Evolutionary conservation across 495 filamentous ascomycete genomes (phyloP).

Genomic region (Penicillium odoratum): DNA sequence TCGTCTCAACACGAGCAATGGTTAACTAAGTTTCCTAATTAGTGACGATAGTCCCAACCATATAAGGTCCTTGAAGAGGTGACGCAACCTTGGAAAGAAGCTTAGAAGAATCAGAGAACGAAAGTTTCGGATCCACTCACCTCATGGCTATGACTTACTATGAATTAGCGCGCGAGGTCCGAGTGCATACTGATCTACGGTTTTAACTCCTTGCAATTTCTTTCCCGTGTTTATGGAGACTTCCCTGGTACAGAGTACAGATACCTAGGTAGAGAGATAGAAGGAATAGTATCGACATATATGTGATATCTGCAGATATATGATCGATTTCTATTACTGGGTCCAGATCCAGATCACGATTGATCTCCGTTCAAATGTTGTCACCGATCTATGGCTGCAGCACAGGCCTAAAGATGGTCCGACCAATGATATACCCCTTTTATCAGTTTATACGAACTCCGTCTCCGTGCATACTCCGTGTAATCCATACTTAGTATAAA

Average conservation of each 20-base stretch:
- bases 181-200: conserved; percentile 25
- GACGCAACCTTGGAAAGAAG: conserved; percentile 9
- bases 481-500: too few species aligned
- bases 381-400: conserved; percentile 15
- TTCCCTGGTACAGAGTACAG: too few species aligned
- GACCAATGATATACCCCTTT: not conserved
- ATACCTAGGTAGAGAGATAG: too few species aligned
- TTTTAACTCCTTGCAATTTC: conserved; percentile 17
- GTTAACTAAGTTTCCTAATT: not conserved
- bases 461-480: too few species aligned
- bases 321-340: too few species aligned
- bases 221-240: not conserved
- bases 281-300: too few species aligned
- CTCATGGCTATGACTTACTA: not conserved
- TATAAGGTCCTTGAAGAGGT: not conserved
- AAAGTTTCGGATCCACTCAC: conserved; percentile 16
- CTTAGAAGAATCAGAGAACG: conserved; percentile 13
- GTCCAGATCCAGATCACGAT: too few species aligned
- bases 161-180: conserved; percentile 18
- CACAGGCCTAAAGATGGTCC: not conserved
- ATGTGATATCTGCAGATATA: too few species aligned
- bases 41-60: not conserved
- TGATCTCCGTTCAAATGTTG: not conserved
- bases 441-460: too few species aligned
- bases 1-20: not conserved